Percentiles rank a stretch among this genome's conserved stretches.
Evolutionary conservation across 2,329 filamentous ascomycete species (phyloP).

Genomic region (Didymella segeticola): DNA sequence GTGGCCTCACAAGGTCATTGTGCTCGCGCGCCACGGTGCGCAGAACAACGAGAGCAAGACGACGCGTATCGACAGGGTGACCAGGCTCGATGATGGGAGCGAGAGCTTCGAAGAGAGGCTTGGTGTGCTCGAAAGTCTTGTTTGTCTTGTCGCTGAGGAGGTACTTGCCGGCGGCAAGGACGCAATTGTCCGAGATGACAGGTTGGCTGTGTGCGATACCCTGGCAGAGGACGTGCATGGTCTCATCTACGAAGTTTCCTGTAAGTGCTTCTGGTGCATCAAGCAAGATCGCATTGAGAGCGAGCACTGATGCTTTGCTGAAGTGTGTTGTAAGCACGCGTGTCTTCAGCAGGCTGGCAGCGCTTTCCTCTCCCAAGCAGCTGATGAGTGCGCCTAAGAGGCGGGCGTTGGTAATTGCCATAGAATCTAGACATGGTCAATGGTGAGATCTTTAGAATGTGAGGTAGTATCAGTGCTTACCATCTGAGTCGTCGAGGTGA

Average conservation of each 20-base stretch:
- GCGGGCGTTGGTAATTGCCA: constrained; percentile 89
- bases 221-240: constrained; percentile 77
- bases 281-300: constrained; percentile 85
- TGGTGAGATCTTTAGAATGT: neutral
- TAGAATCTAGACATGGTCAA: constrained; percentile 56
- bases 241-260: constrained; percentile 73
- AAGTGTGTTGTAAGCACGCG: constrained; percentile 80
- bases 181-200: constrained; percentile 87
- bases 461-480: constrained; percentile 48
- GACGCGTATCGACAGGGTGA: constrained; percentile 79
- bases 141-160: constrained; percentile 70
- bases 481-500: constrained; percentile 76
- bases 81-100: constrained; percentile 78
- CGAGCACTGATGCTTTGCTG: constrained; percentile 79
- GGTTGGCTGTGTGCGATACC: constrained; percentile 75
- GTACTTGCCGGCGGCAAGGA: constrained; percentile 90
- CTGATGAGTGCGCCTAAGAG: constrained; percentile 89
- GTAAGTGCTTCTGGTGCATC: constrained; percentile 77
- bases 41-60: constrained; percentile 83
- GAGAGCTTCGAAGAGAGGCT: constrained; percentile 80
- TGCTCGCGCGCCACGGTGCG: constrained; percentile 83
- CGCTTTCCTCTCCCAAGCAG: constrained; percentile 77
- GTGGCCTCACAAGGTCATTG: constrained; percentile 80
- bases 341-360: constrained; percentile 66
- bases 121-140: constrained; percentile 77